A percentile compares a stretch with the other conserved stretches of the same genome.
phyloP scores from a whole-genome alignment of 2,329 filamentous ascomycete genomes.

The Neonectria hederae region DNA sequence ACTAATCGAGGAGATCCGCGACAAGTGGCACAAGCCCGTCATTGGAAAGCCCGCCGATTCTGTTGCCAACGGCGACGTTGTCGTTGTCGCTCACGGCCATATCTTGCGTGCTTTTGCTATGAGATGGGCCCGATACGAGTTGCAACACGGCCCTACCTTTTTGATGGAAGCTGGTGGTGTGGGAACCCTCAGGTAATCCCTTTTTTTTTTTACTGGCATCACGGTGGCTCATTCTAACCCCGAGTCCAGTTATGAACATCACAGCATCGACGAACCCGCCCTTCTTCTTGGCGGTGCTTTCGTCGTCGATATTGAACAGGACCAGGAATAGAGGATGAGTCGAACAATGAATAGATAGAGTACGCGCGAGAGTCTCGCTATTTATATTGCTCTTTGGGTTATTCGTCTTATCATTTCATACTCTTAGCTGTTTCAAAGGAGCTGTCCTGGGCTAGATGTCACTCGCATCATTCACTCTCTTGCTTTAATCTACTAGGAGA shows the following conservation, averaged over 20 bases:
- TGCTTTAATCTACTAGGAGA: not conserved
- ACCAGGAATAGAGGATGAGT: not conserved
- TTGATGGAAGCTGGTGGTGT: constrained; percentile 91
- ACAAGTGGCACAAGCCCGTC: constrained; percentile 68
- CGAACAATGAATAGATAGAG: not conserved
- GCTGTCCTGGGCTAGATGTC: not conserved
- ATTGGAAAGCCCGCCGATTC: constrained; percentile 64
- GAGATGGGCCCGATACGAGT: constrained; percentile 79
- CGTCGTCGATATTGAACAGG: constrained; percentile 53
- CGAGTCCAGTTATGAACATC: constrained; percentile 76
- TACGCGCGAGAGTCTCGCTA: not conserved
- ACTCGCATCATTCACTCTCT: not conserved
- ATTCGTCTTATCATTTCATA: too few relatives aligned
- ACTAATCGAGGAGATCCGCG: constrained; percentile 78
- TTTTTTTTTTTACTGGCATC: not conserved
- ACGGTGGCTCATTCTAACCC: constrained; percentile 19
- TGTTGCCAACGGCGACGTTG: constrained; percentile 49
- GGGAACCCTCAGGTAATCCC: constrained; percentile 74
- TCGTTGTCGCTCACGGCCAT: constrained; percentile 88
- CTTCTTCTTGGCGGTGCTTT: constrained; percentile 81
- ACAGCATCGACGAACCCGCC: constrained; percentile 80
- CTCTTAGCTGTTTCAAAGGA: too few relatives aligned
- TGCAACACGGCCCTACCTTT: constrained; percentile 80
- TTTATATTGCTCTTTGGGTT: not conserved
- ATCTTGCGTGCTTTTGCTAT: constrained; percentile 89